Evolutionary conservation across 177 flowering plant genomes (phyloP).

Genomic region (Vitis hybrid): DNA sequence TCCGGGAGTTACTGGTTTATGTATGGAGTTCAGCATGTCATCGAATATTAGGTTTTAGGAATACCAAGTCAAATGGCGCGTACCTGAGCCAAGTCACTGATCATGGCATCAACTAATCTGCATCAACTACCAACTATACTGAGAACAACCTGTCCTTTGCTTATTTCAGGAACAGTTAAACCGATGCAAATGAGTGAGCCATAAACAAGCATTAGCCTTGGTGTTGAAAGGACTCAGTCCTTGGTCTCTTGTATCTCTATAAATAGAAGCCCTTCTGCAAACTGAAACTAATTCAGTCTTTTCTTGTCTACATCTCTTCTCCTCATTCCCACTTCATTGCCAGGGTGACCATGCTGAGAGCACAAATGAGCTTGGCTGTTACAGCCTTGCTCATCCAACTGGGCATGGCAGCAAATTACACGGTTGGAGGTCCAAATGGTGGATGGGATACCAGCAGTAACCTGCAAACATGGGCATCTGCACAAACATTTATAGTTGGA

Average conservation of each 20-base stretch:
- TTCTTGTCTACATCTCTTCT: not conserved
- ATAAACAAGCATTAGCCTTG: constrained; percentile 4
- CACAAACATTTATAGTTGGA: constrained; percentile 39
- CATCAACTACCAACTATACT: no score
- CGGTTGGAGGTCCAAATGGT: constrained; percentile 50
- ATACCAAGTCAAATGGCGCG: no score
- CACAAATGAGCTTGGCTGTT: constrained; percentile 24
- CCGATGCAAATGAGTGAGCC: not conserved
- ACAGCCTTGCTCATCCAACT: constrained; percentile 34
- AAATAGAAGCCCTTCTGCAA: not conserved
- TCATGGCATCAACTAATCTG: no score
- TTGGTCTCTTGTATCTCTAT: not conserved
- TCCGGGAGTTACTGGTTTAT: no score
- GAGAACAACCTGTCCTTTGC: constrained; percentile 13
- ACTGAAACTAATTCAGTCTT: not conserved
- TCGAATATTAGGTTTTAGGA: no score
- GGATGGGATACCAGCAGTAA: constrained; percentile 47
- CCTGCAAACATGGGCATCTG: constrained; percentile 42
- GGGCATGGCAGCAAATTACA: constrained; percentile 37
- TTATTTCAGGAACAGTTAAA: not conserved
- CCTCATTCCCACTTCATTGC: not conserved
- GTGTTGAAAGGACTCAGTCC: not conserved
- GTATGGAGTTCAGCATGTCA: no score
- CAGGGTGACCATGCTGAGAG: constrained; percentile 20
- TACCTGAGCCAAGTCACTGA: no score